A percentile compares a stretch with the other conserved stretches of the same genome.
These are phyloP conservation scores for Ophiocordyceps robertsii DNA, from an alignment of 2,329 filamentous ascomycete genomes.

Conservation along the genomic window DNA sequence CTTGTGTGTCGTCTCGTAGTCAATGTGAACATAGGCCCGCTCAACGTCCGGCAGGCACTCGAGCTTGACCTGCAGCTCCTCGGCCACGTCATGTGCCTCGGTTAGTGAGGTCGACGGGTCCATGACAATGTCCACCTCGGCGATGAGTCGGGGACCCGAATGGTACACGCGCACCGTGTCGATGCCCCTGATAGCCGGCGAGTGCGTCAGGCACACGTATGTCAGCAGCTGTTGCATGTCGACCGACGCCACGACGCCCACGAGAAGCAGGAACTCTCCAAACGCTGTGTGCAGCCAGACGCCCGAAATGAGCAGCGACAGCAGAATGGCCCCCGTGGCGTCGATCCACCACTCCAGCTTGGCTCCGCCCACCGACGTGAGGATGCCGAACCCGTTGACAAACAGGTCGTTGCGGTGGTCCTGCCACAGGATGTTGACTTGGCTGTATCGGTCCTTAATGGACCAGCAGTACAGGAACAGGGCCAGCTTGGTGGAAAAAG, in stretches of 20 bases:
- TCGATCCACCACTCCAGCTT: slow-evolving; percentile 94
- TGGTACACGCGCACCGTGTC: slow-evolving; percentile 95
- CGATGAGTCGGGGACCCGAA: slow-evolving; percentile 74
- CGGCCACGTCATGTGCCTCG: slow-evolving; percentile 83
- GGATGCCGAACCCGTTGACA: slow-evolving; percentile 85
- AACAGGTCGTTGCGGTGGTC: slow-evolving; percentile 96
- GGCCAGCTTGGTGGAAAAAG: slow-evolving; percentile 70
- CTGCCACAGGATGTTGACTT: slow-evolving; percentile 87
- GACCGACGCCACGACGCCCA: slow-evolving; percentile 77
- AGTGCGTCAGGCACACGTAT: slow-evolving; percentile 83
- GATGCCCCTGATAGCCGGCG: slow-evolving; percentile 65
- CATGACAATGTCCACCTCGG: slow-evolving; percentile 96
- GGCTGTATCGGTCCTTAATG: slow-evolving; percentile 78
- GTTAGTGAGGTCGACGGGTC: slow-evolving; percentile 57
- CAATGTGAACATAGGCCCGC: slow-evolving; percentile 89
- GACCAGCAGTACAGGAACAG: slow-evolving; percentile 91
- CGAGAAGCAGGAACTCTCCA: slow-evolving; percentile 77
- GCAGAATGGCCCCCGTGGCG: slow-evolving; percentile 74
- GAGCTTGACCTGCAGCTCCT: slow-evolving; percentile 86
- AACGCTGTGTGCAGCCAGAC: slow-evolving; percentile 83
- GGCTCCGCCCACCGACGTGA: slow-evolving; percentile 81
- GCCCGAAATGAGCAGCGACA: slow-evolving; percentile 63
- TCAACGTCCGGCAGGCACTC: slow-evolving; percentile 88
- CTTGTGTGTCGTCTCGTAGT: slow-evolving; percentile 93
- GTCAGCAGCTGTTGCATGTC: slow-evolving; percentile 88